Conservation (phyloP, 371 early-diverging fungal genomes). For the Conidiobolus incongruus region DNA sequence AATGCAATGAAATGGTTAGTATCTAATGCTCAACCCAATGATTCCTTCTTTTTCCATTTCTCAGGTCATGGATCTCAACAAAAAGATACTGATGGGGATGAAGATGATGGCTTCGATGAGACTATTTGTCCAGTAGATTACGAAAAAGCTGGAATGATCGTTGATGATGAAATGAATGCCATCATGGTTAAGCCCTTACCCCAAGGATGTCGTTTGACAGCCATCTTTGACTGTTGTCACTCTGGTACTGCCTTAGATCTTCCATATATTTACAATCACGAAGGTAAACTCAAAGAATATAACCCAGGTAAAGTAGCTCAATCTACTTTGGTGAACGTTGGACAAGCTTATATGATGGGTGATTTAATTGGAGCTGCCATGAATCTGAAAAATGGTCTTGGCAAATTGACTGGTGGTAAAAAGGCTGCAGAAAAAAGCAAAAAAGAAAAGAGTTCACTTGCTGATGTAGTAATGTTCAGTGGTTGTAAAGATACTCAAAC, state of each 20-base stretch:
- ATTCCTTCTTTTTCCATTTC: constrained; percentile 42
- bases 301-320: constrained; percentile 41
- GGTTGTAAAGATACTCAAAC: too few species aligned
- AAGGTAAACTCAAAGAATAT: constrained; percentile 18
- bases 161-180: too few species aligned
- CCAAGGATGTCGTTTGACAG: constrained; percentile 59
- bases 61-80: constrained; percentile 41
- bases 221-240: constrained; percentile 68
- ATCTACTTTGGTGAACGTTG: constrained; percentile 12
- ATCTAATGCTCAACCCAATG: constrained; percentile 30
- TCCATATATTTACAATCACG: constrained; percentile 55
- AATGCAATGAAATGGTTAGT: constrained; percentile 56
- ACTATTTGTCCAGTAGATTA: constrained; percentile 58
- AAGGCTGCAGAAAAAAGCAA: constrained; percentile 15
- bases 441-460: constrained; percentile 21
- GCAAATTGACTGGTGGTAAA: constrained; percentile 15
- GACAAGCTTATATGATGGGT: constrained; percentile 46
- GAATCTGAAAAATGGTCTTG: constrained; percentile 20
- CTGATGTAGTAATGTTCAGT: not conserved
- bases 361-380: constrained; percentile 34
- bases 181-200: constrained; percentile 49
- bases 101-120: constrained; percentile 41
- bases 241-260: constrained; percentile 70
- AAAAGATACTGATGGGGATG: constrained; percentile 35
- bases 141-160: constrained; percentile 27